phyloP scores from a whole-genome alignment of 352 stramenopile species.

The Globisporangium acanthophoron region DNA sequence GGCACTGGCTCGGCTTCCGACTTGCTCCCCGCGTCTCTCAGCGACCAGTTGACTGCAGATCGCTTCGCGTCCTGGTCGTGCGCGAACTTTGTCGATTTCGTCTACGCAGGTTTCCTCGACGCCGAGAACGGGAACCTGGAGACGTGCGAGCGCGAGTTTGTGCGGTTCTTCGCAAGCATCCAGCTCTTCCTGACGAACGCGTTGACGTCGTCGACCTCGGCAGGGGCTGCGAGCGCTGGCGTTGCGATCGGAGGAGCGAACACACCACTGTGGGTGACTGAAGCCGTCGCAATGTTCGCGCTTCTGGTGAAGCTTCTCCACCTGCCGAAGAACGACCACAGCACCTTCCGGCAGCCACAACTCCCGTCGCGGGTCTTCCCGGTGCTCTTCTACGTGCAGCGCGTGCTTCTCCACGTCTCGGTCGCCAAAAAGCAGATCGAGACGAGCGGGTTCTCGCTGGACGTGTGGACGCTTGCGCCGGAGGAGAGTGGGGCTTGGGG shows the following conservation, averaged over 20 bases:
- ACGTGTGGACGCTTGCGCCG: conserved; percentile 19
- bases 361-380: conserved; percentile 20
- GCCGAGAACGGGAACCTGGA: conserved; percentile 16
- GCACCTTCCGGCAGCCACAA: conserved; percentile 1
- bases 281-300: conserved; percentile 23
- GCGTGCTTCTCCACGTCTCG: conserved; percentile 30
- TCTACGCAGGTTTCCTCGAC: conserved; percentile 27
- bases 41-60: neutral
- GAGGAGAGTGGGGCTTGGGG: conserved; percentile 15
- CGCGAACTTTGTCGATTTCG: conserved; percentile 25
- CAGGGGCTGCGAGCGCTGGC: neutral
- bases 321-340: neutral
- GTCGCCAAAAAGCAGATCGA: conserved; percentile 29
- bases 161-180: conserved; percentile 33
- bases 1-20: neutral
- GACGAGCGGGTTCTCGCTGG: conserved; percentile 17
- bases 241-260: neutral
- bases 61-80: conserved; percentile 15
- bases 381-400: conserved; percentile 29
- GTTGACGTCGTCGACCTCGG: conserved; percentile 5
- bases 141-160: conserved; percentile 23
- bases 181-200: conserved; percentile 20
- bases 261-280: neutral
- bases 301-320: conserved; percentile 23
- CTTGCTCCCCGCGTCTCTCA: conserved; percentile 6